Base-by-base conservation (phyloP, 163 green algal genomes). In the Volvox carteri region DNA sequence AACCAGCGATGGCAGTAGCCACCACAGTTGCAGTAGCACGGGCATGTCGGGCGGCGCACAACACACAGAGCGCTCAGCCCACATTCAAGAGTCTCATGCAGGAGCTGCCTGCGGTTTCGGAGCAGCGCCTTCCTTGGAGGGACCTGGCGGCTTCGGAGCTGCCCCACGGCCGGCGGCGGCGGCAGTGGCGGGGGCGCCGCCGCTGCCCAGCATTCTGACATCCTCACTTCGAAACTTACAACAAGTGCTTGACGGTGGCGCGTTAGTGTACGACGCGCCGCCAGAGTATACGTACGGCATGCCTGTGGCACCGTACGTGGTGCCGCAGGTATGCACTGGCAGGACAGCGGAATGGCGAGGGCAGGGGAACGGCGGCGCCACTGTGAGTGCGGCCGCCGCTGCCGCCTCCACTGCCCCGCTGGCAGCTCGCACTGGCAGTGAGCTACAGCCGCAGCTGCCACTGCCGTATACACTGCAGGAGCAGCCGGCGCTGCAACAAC, bases 221-320 rank as follows among this genome's bases (percentile, higher is more conserved):
- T 4, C n/a, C 23, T 2, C 60, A 28, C 60, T 37, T 16, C 60
- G 60, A 28, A 72, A 72, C 60, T 28, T 28, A 37, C 28, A 11
- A 16, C 60, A 72, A 28, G 60, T 72, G 23, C 60, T 72, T 3
- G n/a, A 72, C 28, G 60, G 60, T 28, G 60, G 60, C n/a, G 60
- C 60, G 23, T 37, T 72, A 28, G 60, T 72, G 60, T 72, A 72
- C 60, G 60, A 72, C 60, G 23, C 60, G 23, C 60, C 60, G n/a
- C 60, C 60, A 7, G 60, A 72, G 28, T 72, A 37, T 37, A 37
- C 28, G 18, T 37, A 72, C 60, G 60, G 60, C 19, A 72, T 72
- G 60, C 60, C 60, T 1, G n/a, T 37, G 28, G 60, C 60, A 7
- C 60, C 60, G n/a, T 72, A 72, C 18, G 60, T 72, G 25, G 60